A percentile compares a stretch with the other conserved stretches of the same genome.
These are phyloP conservation scores for Tuber calosporum DNA, from an alignment of 495 filamentous ascomycete species.

Conservation along the genomic window DNA sequence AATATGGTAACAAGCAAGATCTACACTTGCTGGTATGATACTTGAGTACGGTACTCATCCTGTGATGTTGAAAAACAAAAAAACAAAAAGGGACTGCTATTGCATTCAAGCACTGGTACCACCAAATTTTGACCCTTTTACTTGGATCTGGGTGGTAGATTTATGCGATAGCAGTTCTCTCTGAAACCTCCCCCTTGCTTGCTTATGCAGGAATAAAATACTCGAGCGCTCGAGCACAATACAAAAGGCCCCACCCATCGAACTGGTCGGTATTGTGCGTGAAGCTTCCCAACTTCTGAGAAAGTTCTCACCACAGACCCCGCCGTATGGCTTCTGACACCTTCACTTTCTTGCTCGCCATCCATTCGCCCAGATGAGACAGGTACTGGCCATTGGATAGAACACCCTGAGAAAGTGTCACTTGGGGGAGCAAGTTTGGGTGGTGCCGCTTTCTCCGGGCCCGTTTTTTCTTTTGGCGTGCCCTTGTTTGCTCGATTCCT, in stretches of 20 bases:
- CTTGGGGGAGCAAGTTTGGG: neutral
- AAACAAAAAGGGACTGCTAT: too few relatives aligned
- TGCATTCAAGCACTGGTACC: too few relatives aligned
- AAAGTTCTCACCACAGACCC: slow-evolving; percentile 1
- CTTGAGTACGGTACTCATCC: too few relatives aligned
- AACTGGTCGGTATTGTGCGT: neutral
- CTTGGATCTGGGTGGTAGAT: too few relatives aligned
- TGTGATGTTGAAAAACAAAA: too few relatives aligned
- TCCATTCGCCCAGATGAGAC: neutral
- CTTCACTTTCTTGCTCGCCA: neutral
- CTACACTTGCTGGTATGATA: too few relatives aligned
- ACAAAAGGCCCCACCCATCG: neutral
- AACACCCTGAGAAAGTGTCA: neutral
- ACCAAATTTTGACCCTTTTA: too few relatives aligned
- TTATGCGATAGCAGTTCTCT: too few relatives aligned
- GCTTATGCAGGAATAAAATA: neutral
- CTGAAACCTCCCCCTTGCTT: neutral
- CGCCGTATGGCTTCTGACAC: neutral
- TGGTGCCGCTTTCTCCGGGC: neutral
- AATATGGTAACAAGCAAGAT: too few relatives aligned
- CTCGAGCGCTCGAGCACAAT: neutral
- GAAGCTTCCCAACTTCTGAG: neutral
- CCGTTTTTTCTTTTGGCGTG: neutral
- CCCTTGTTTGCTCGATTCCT: neutral
- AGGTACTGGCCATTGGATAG: neutral